phyloP scores from a whole-genome alignment of 1,284 basidiomycete species.

The Thelephora terrestris region DNA sequence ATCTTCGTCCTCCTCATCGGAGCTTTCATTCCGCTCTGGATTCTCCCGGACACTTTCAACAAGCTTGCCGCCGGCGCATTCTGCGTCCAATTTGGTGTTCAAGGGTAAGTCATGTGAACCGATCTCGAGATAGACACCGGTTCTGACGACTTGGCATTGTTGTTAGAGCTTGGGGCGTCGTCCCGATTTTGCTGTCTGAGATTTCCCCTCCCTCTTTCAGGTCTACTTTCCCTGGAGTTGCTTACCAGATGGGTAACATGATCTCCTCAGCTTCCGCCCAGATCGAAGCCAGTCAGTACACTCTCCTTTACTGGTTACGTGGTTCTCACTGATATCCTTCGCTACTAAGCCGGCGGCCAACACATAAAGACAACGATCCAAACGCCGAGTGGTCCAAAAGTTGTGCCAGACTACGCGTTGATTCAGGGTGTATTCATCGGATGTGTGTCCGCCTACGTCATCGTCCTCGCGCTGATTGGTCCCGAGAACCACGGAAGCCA shows the following conservation, averaged over 20 bases:
- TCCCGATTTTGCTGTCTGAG: conserved; percentile 84
- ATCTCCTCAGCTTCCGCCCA: conserved; percentile 82
- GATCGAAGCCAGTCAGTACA: conserved; percentile 73
- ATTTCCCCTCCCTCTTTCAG: conserved; percentile 89
- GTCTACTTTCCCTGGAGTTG: conserved; percentile 86
- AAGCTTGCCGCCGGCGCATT: conserved; percentile 71
- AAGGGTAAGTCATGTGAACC: conserved; percentile 40
- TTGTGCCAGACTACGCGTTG: conserved; percentile 74
- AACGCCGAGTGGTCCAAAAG: conserved; percentile 30
- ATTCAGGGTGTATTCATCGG: conserved; percentile 86
- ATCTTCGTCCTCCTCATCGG: conserved; percentile 48
- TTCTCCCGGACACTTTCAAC: conserved; percentile 60
- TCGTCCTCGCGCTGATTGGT: conserved; percentile 59
- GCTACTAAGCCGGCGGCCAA: conserved; percentile 44
- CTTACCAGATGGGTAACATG: conserved; percentile 88
- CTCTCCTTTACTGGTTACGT: background rate
- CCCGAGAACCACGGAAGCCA: conserved; percentile 77
- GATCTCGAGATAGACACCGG: background rate
- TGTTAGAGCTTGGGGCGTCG: background rate
- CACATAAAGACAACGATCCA: conserved; percentile 44
- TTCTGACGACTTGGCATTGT: background rate
- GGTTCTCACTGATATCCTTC: background rate
- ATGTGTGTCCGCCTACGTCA: conserved; percentile 54
- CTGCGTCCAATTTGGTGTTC: conserved; percentile 79
- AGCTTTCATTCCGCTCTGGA: conserved; percentile 80